phyloP scores from a whole-genome alignment of 2,329 filamentous ascomycete species.

The Colletotrichum higginsianum region DNA sequence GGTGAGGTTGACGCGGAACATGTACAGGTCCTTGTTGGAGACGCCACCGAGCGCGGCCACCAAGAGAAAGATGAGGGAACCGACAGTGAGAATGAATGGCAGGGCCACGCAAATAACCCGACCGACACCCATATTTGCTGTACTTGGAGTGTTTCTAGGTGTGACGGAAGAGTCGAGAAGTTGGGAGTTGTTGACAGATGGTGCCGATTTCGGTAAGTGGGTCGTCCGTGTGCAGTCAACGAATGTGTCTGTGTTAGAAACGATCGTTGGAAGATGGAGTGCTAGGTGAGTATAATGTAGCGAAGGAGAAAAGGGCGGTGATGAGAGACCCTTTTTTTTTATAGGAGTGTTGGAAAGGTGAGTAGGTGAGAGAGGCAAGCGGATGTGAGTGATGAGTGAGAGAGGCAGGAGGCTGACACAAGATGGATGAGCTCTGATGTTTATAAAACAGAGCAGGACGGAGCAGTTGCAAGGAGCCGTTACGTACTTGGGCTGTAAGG shows the following conservation, averaged over 20 bases:
- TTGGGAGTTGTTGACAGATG: constrained; percentile 14
- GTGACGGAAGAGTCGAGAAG: background rate
- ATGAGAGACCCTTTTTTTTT: constrained; percentile 6
- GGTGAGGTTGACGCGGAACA: constrained; percentile 74
- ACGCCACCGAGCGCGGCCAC: constrained; percentile 71
- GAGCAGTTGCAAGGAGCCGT: constrained; percentile 12
- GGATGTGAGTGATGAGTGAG: constrained; percentile 32
- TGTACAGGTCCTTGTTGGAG: constrained; percentile 68
- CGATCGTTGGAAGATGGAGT: constrained; percentile 18
- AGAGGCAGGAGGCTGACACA: constrained; percentile 14
- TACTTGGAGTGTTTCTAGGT: constrained; percentile 44
- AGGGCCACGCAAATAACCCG: constrained; percentile 89
- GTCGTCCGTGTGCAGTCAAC: constrained; percentile 24
- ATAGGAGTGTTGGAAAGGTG: background rate
- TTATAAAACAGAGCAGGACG: constrained; percentile 40
- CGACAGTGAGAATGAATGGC: constrained; percentile 86
- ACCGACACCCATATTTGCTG: constrained; percentile 72
- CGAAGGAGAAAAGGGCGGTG: constrained; percentile 18
- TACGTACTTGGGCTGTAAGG: constrained; percentile 27
- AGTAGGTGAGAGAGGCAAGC: constrained; percentile 9
- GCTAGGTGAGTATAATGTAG: background rate
- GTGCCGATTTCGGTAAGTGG: constrained; percentile 21
- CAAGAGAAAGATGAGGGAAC: constrained; percentile 79
- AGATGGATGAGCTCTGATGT: constrained; percentile 38
- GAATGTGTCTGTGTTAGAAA: constrained; percentile 28